Base-by-base conservation (phyloP, 2,329 filamentous ascomycete genomes). In the Sporothrix pseudoabietina region DNA sequence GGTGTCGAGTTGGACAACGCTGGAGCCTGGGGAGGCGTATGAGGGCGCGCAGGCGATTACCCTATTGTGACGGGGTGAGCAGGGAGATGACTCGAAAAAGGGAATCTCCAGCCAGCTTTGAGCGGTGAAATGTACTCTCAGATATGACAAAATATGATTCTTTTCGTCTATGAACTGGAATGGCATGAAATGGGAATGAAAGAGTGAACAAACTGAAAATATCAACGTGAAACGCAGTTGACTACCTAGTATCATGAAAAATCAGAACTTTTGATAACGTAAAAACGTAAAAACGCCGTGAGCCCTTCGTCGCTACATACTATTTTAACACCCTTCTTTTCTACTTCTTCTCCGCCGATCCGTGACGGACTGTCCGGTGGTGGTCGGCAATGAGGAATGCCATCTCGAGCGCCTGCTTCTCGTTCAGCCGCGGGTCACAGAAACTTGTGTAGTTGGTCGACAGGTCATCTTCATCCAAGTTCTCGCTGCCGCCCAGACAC, bases 401-500 rank as follows among this genome's bases (percentile, higher is more conserved):
- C 80, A 98, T 82, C 84, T 99, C 96, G 16, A 99, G 86, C 0
- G 96, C 94, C 85, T 99, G 96, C 84, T 98, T 98, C 87, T 98
- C 96, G 80, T 99, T 99, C 77, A 99, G 84, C 32, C 96, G 85
- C 5, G 96, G 96, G 81, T 99, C 96, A 81, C 96, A 99, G 85
- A 95, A 98, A 52, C 92, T 97, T 5, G 94, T 97, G 82, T 99
- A 99, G 79, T 97, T 94, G 76, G 94, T 88, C 2, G 91, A 91
- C 78, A 99, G 81, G 79, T 98, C 95, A 75, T 96, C 92, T 81
- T 98, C 96, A 49, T 88, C 92, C 74, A 98, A 84, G 0, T 92
- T 93, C 79, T 94, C 93, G 76, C 93, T 95, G 26, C 96, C 96
- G 73, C 96, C 96, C 0, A 97, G 88, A 79, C 96, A 99, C 84